Conservation (phyloP, 2,329 filamentous ascomycete genomes). For the Neofusicoccum laricinum region DNA sequence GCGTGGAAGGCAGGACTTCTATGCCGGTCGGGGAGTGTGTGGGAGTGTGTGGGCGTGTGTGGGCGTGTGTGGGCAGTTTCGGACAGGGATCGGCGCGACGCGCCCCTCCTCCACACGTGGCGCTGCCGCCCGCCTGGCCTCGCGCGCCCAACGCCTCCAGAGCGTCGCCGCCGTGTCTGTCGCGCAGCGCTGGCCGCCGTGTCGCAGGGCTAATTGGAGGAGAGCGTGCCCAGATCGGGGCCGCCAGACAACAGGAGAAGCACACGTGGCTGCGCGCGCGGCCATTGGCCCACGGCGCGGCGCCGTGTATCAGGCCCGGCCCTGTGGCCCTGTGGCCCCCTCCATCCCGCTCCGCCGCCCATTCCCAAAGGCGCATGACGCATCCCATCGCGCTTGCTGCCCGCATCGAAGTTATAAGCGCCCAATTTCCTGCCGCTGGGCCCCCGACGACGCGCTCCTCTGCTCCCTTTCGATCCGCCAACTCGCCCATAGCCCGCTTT, state of each 20-base stretch:
- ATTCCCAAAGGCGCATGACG: conserved; percentile 3
- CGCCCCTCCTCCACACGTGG: not conserved
- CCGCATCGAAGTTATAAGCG: not conserved
- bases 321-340: too few relatives aligned
- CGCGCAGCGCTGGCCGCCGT: too few relatives aligned
- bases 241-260: not conserved
- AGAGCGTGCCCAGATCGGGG: too few relatives aligned
- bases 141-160: not conserved
- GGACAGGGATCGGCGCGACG: not conserved
- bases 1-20: not conserved
- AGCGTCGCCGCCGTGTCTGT: not conserved
- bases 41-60: too few relatives aligned
- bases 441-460: not conserved
- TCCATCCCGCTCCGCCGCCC: conserved; percentile 1
- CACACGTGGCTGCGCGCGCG: conserved; percentile 2
- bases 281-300: not conserved
- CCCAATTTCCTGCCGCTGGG: conserved; percentile 9
- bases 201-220: not conserved
- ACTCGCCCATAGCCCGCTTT: not conserved
- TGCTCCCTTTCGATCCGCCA: not conserved
- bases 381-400: not conserved
- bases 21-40: not conserved
- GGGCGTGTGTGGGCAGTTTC: not conserved
- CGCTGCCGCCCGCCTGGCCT: not conserved
- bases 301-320: not conserved